These are phyloP conservation scores for Gentiana straminea DNA, from an alignment of 257 asterid genomes.

Conservation along the genomic window DNA sequence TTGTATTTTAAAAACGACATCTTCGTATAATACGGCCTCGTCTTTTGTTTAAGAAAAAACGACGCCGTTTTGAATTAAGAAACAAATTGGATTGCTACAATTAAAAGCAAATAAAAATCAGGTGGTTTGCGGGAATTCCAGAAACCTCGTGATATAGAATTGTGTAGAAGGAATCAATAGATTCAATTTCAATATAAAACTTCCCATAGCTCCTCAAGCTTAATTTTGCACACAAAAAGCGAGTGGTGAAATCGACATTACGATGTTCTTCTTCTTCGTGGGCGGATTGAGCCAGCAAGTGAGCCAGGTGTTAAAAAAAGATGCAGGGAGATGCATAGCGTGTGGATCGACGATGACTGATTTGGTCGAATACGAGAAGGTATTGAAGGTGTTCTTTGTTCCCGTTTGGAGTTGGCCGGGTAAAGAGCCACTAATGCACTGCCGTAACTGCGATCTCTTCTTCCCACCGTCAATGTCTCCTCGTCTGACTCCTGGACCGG, in stretches of 20 bases:
- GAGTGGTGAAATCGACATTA: not conserved
- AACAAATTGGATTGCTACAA: not conserved
- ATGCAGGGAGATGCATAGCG: slow-evolving; percentile 55
- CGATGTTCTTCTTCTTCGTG: slow-evolving; percentile 71
- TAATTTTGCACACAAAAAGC: not conserved
- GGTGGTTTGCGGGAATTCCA: too few relatives aligned
- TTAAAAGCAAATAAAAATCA: not conserved
- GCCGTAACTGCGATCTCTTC: slow-evolving; percentile 51
- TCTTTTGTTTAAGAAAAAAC: too few relatives aligned
- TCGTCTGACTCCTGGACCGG: slow-evolving; percentile 13
- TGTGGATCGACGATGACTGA: slow-evolving; percentile 62
- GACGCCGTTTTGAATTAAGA: not conserved
- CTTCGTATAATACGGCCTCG: too few relatives aligned
- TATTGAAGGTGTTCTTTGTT: slow-evolving; percentile 64
- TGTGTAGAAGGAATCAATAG: too few relatives aligned
- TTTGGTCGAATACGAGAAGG: slow-evolving; percentile 72
- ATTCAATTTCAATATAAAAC: too few relatives aligned
- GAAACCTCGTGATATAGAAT: too few relatives aligned
- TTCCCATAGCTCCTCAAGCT: too few relatives aligned
- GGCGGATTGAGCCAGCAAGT: slow-evolving; percentile 76
- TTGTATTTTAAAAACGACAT: too few relatives aligned
- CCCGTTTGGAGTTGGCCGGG: slow-evolving; percentile 90
- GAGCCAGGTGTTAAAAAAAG: slow-evolving; percentile 50
- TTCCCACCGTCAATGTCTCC: slow-evolving; percentile 40
- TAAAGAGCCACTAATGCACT: slow-evolving; percentile 51